Base-by-base conservation (phyloP, 495 filamentous ascomycete genomes). In the Xylaria nigripes region DNA sequence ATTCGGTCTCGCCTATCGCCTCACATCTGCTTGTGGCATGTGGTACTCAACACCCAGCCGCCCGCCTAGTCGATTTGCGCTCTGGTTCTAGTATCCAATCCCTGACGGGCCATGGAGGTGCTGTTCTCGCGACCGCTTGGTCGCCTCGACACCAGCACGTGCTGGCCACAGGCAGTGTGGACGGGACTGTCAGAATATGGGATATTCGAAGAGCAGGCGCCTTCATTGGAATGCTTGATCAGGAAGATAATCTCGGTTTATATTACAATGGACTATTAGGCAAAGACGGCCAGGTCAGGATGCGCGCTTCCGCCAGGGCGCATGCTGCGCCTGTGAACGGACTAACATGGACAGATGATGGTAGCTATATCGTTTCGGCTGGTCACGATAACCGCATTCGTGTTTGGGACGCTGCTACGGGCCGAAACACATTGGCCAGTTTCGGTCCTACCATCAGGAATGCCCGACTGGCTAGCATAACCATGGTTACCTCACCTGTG, bases 371-470 rank as follows among this genome's bases (percentile, higher is more conserved):
- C 13, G 75, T 96, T 21, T 89, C 87, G 6, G 76, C 84, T 1
- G 90, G 91, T 5, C 86, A 89, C 50, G 91, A 96, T 62, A 71
- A 86, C 34, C 79, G 85, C 8, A 84, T 96, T 45, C 79, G 90
- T 2, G 87, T 94, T 2, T 95, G 90, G 91, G 78, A 93, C 67
- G 79, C 85, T 13, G 72, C 72, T 0, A 86, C 83, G 0, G 89
- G 90, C 12, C 86, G 82, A 7, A 95, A 96, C 61, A 90, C 85
- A 1, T 76, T 95, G 2, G 87, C 81, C 0, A 90, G 82, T 68
- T 94, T 94, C 58, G 89, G 89, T 0, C 86, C 87, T 0, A 74
- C 78, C 3, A 76, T 93, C n/a, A 81, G 80, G 48, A 93, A 93
- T 58, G 75, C 75, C 13, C 78, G 83, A 61, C 70, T 89, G 0